These are phyloP conservation scores for Eimeria necatrix DNA, from an alignment of 169 alveolate species.

Conservation along the genomic window DNA sequence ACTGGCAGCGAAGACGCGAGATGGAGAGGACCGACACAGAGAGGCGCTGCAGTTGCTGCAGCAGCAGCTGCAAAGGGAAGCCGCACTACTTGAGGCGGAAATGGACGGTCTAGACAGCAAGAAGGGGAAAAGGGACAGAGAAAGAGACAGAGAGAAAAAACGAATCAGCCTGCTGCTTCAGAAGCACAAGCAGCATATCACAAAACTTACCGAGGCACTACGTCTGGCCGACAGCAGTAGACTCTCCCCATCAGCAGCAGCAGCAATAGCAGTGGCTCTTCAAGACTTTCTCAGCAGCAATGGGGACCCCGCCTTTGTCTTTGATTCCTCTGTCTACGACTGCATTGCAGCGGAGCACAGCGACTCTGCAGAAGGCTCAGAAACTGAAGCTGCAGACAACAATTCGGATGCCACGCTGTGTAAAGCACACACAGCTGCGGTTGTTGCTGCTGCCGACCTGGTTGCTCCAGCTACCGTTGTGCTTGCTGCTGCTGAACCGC, in stretches of 20 bases:
- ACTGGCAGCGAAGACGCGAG: constrained; percentile 71
- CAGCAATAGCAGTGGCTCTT: neutral
- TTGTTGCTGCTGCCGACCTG: neutral
- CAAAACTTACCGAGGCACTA: neutral
- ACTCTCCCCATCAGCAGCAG: neutral
- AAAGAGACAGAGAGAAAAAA: neutral
- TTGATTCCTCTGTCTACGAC: neutral
- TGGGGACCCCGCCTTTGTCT: neutral
- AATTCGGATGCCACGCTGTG: neutral
- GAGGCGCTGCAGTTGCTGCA: constrained; percentile 53
- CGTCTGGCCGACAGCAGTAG: neutral
- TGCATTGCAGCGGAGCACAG: neutral
- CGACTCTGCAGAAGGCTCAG: neutral
- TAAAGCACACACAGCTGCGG: neutral
- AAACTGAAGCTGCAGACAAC: neutral
- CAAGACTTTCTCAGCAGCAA: neutral
- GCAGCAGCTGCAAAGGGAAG: constrained; percentile 8
- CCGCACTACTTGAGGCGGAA: constrained; percentile 62
- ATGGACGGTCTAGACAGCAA: constrained; percentile 32
- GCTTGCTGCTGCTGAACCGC: neutral
- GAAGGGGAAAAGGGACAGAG: constrained; percentile 17
- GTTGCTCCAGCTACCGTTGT: neutral
- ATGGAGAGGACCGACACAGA: constrained; percentile 72
- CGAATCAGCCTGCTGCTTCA: neutral
- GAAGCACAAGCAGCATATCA: neutral